These are phyloP conservation scores for Phytophthora syringae DNA, from an alignment of 352 stramenopile genomes.

Conservation along the genomic window DNA sequence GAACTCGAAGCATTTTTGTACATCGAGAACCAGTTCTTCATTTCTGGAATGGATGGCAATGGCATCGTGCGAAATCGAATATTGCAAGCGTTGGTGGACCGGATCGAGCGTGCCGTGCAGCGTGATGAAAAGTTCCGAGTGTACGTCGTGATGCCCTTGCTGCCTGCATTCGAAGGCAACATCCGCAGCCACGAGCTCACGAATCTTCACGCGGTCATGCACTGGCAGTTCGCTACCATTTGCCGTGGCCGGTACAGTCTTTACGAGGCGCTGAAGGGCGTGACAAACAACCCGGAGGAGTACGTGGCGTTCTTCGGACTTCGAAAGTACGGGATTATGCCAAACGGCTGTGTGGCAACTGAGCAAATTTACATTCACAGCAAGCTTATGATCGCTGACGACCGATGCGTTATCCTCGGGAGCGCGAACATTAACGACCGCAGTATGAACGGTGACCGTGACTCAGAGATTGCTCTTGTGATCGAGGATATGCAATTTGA, in stretches of 20 bases:
- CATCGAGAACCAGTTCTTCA: conserved; percentile 95
- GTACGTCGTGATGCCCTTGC: conserved; percentile 86
- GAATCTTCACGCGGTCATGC: conserved; percentile 89
- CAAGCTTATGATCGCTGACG: conserved; percentile 92
- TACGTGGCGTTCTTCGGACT: conserved; percentile 89
- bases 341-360: conserved; percentile 77
- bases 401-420: conserved; percentile 91
- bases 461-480: conserved; percentile 88
- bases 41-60: conserved; percentile 84
- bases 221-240: conserved; percentile 91
- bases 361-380: conserved; percentile 95
- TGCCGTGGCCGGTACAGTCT: conserved; percentile 80
- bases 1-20: conserved; percentile 89
- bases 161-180: conserved; percentile 87
- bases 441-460: conserved; percentile 92
- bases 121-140: conserved; percentile 80
- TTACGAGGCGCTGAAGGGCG: conserved; percentile 68
- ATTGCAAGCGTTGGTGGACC: conserved; percentile 81
- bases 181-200: conserved; percentile 83
- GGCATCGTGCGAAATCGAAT: conserved; percentile 83
- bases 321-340: conserved; percentile 85
- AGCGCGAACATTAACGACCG: conserved; percentile 97
- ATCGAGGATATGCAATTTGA: conserved; percentile 87
- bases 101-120: conserved; percentile 81
- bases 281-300: conserved; percentile 70